Percentiles rank a stretch among this genome's conserved stretches.
These are phyloP conservation scores for Hura crepitans DNA, from an alignment of 441 rosid genomes.

Conservation along the genomic window DNA sequence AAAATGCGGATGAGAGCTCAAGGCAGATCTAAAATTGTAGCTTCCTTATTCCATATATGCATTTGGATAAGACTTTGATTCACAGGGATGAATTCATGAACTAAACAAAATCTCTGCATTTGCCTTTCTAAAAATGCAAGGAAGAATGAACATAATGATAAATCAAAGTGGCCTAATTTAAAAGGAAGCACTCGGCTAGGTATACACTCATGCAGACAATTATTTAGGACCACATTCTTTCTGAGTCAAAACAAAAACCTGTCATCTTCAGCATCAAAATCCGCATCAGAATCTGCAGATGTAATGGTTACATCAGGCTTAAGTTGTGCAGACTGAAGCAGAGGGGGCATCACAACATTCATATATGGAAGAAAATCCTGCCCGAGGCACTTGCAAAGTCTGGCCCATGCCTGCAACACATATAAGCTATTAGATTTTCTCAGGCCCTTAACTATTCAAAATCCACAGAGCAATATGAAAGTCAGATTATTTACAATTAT, in stretches of 20 bases:
- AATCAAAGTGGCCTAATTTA: background rate
- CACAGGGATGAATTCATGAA: background rate
- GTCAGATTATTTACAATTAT: background rate
- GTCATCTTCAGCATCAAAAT: constrained; percentile 82
- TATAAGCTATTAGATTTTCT: background rate
- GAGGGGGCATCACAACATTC: constrained; percentile 92
- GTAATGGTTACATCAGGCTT: constrained; percentile 94
- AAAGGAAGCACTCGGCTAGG: background rate
- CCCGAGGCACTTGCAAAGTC: constrained; percentile 93
- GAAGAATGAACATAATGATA: background rate
- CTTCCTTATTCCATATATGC: background rate
- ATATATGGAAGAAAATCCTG: constrained; percentile 93
- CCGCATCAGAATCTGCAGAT: constrained; percentile 87
- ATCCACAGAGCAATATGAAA: constrained; percentile 5
- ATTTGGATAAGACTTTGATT: background rate
- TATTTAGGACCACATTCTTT: background rate
- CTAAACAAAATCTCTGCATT: background rate
- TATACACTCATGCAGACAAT: background rate
- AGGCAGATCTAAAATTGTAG: too few species aligned
- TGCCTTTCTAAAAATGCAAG: background rate
- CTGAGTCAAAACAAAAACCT: constrained; percentile 33
- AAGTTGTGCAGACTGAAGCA: constrained; percentile 89
- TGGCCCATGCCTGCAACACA: constrained; percentile 78
- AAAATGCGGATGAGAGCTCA: background rate
- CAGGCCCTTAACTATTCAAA: background rate